Base-by-base conservation (phyloP, 2,329 filamentous ascomycete species). In the Dactylellina cionopaga region DNA sequence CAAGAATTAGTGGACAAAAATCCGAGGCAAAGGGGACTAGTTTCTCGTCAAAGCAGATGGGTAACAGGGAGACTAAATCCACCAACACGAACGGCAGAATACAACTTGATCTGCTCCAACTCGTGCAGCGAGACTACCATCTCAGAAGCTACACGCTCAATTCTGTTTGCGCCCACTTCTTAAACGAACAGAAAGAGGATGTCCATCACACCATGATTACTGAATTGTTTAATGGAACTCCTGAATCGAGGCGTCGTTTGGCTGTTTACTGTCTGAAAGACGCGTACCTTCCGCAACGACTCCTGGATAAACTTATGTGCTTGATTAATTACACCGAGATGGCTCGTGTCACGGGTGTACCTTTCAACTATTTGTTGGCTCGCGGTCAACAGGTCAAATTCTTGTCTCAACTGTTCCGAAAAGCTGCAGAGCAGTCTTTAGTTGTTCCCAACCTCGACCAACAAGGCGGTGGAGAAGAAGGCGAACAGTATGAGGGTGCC, bases 201-300 rank as follows among this genome's bases (percentile, higher is more conserved):
- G 95, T 99, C 1, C 95, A 99, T 79, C 89, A 99, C 81, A 97
- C 93, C 1, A 99, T 99, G 92, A 99, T 99, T 77, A 99, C 96
- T 0, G 96, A 98, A 78, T 83, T 99, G 2, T 97, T 93, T 84
- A 98, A 99, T 79, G 95, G 95, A 73, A 97, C 95, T 0, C 89
- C 93, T 0, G 95, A 99, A 79, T 96, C 94, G 2, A 85, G 95
- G 75, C 88, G 96, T 77, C 89, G 95, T 81, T 83, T 99, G 51
- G 95, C 95, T 0, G 87, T 99, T 0, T 99, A 99, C 83, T 99
- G 95, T 81, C 82, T 99, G 75, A 99, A 99, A 81, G 96, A 99
- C 82, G 95, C 95, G 0, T 99, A 96, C 78, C 84, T 99, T 2
- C 95, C 95, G 0, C 93, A 98, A 78, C 84, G 96, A 70, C 81